Evolutionary conservation across 805 yeast species (phyloP), one percentile per base, ranked within the genome.

Genomic region (Cyberlindnera nakhonratchasimensis): DNA sequence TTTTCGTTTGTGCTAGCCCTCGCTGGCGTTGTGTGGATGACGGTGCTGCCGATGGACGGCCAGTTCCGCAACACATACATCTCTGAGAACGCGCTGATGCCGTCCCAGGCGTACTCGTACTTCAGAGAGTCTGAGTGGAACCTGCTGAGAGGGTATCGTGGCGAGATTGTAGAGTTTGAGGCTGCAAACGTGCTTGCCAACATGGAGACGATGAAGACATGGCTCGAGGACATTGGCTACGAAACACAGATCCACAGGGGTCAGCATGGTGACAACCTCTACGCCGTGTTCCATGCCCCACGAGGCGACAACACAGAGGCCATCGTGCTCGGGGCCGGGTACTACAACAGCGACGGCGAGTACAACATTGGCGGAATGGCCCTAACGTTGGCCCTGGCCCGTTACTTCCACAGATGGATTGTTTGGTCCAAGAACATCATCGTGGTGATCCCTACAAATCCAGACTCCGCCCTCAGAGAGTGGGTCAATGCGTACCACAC

Each of bases 401-500:
- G 90, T 48, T 91, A 84, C 65, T 85, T 91, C 61, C 73, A 80
- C 32, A 72, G 88, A 51, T 80, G 95, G 85, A 83, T 96, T 7
- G 77, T 93, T 10, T 93, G 98, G 99, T 87, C 96, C 18, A 93
- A 93, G 59, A 95, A 90, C 58, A 82, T 93, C 49, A 85, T 93
- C 21, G 67, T 93, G 32, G 96, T 90, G 21, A 75, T 88, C 38
- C 89, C 96, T 3, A 78, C 80, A 38, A 79, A 89, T 56, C 78
- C 84, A 1, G 76, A 76, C 34, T 67, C 70, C 23, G 78, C 93
- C 1, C 67, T 91, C 44, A 70, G 96, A 45, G 67, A 80, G 4
- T 93, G 98, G 98, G 96, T 91, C 8, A 87, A 85, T 46, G 96
- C 95, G 1, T 93, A 93, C 62, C 98, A 93, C 57, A 80, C 86